These are phyloP conservation scores for Antrodiella citrinella DNA, from an alignment of 768 basidiomycete species.

Conservation along the genomic window DNA sequence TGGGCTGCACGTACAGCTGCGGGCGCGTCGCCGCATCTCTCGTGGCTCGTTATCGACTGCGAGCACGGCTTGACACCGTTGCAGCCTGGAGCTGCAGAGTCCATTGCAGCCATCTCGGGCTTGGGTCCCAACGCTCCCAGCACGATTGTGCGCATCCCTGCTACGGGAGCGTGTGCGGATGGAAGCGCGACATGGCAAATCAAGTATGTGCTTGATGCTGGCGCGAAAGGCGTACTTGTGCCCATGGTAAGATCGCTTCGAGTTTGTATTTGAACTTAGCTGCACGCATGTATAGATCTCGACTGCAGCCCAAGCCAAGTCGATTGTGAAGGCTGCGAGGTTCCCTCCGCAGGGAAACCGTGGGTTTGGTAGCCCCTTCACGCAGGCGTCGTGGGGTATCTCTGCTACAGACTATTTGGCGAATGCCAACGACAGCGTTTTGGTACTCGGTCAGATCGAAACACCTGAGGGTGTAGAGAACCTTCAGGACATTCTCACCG, in stretches of 20 bases:
- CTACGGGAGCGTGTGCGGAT: conserved; percentile 42
- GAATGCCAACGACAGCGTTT: conserved; percentile 33
- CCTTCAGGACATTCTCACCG: conserved; percentile 30
- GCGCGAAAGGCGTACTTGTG: conserved; percentile 55
- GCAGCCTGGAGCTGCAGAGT: conserved; percentile 48
- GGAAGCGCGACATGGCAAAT: conserved; percentile 60
- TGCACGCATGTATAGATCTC: conserved; percentile 40
- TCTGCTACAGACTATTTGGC: conserved; percentile 41
- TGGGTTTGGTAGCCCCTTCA: conserved; percentile 60
- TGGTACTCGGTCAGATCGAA: conserved; percentile 36
- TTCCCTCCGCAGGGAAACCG: conserved; percentile 58
- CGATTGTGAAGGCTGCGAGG: conserved; percentile 47
- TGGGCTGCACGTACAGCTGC: conserved; percentile 54
- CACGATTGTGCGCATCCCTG: conserved; percentile 53
- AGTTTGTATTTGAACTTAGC: neutral
- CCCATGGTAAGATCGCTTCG: conserved; percentile 47
- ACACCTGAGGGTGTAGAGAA: conserved; percentile 32
- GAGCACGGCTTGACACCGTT: conserved; percentile 58
- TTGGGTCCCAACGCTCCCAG: conserved; percentile 38
- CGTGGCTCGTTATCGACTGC: conserved; percentile 61
- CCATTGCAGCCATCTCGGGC: conserved; percentile 44
- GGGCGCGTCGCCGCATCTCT: conserved; percentile 39
- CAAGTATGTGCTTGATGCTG: conserved; percentile 62
- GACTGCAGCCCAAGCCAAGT: conserved; percentile 45
- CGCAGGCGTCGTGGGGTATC: conserved; percentile 51